Evolutionary conservation across 2,329 filamentous ascomycete genomes (phyloP), one percentile per base, ranked within the genome.

Genomic region (Dactylellina haptotyla): DNA sequence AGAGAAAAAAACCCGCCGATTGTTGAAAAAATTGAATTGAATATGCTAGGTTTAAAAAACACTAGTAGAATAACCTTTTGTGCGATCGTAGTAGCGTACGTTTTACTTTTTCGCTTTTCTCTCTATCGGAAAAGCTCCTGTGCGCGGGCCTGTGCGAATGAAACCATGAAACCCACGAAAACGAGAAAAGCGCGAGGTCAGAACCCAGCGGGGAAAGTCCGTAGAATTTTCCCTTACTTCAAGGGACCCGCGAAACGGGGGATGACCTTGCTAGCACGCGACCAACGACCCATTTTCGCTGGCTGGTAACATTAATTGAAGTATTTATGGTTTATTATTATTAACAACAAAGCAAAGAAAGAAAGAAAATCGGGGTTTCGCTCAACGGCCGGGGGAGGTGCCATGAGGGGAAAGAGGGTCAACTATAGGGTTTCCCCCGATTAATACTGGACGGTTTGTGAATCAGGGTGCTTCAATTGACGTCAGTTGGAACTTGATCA

Each of bases 381-480:
- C n/a, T n/a, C n/a, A n/a, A n/a, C n/a, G n/a, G n/a, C n/a, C n/a
- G n/a, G n/a, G n/a, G n/a, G 16, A 32, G 50, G 48, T 53, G 26
- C 48, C 48, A 53, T 32, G 48, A 20, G 50, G 30, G 25, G 16
- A 54, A 39, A 25, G 28, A n/a, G 14, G 14, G 16, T 30, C n/a
- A 20, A 28, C 4, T 54, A 54, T 54, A 54, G 10, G 8, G n/a
- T n/a, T n/a, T n/a, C n/a, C 23, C n/a, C n/a, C 18, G 37, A 30
- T 30, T 20, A 50, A 48, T 65, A 46, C 50, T 34, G 16, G 56
- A 28, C 18, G 51, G 26, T 50, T 46, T 65, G 63, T 67, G 63
- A 67, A 67, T 67, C 63, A 67, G 63, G 63, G 62, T 66, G 41
- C 37, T 53, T 51, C 20, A 32, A 34, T 59, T 67, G 63, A 67